phyloP scores from a whole-genome alignment of 2,329 filamentous ascomycete species.

The Aschersonia sp. region DNA sequence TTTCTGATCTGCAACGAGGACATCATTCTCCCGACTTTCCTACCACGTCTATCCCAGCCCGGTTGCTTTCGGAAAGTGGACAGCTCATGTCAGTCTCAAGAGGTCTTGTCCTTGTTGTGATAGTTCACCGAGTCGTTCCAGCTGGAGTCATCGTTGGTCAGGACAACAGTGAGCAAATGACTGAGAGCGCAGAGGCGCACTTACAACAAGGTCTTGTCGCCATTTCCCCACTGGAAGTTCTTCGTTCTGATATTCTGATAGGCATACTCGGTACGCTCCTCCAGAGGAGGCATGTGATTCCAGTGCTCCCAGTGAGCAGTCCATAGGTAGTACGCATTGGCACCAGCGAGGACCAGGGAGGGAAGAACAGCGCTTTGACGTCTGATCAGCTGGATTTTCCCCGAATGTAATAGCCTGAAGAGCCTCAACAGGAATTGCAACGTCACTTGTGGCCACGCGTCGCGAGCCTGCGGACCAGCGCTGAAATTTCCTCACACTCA shows the following conservation, averaged over 20 bases:
- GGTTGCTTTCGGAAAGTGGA: too few species aligned
- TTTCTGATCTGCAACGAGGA: background rate
- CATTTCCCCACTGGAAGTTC: slow-evolving; percentile 91
- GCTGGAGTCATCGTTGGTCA: slow-evolving; percentile 27
- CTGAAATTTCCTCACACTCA: too few species aligned
- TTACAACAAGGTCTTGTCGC: slow-evolving; percentile 61
- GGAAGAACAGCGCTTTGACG: slow-evolving; percentile 56
- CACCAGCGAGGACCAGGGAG: slow-evolving; percentile 50
- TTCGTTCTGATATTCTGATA: slow-evolving; percentile 97
- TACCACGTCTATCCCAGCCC: background rate
- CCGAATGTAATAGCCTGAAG: background rate
- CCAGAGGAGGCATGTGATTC: slow-evolving; percentile 68
- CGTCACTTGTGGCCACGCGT: background rate
- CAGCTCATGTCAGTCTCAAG: slow-evolving; percentile 16
- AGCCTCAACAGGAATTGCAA: slow-evolving; percentile 5
- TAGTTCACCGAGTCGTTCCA: slow-evolving; percentile 96
- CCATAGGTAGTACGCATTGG: slow-evolving; percentile 88
- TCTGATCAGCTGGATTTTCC: background rate
- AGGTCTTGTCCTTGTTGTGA: slow-evolving; percentile 77
- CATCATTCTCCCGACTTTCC: background rate
- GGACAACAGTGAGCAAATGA: background rate
- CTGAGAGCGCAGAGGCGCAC: slow-evolving; percentile 3
- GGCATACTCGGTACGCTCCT: slow-evolving; percentile 85
- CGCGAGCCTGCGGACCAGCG: background rate
- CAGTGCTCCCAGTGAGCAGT: slow-evolving; percentile 96